A percentile compares a stretch with the other conserved stretches of the same genome.
These are phyloP conservation scores for Marchantia paleacea DNA, from an alignment of 225 moss, liverwort and hornwort genomes.

Conservation along the genomic window DNA sequence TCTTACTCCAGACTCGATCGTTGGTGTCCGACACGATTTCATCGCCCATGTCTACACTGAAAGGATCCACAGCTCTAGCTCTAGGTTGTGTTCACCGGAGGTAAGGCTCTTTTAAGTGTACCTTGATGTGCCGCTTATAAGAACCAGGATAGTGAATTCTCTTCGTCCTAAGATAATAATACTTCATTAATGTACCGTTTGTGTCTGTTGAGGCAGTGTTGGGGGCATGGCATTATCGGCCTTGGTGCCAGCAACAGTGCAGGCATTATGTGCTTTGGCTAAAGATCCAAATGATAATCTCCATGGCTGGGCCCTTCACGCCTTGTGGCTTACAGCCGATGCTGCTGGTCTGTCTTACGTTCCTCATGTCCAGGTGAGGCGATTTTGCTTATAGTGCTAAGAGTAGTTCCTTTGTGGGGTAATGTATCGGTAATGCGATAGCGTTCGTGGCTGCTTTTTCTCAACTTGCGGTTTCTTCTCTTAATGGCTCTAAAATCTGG, in stretches of 20 bases:
- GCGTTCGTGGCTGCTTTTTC: background rate
- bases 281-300: conserved; percentile 79
- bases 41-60: conserved; percentile 49
- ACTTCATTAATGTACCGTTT: background rate
- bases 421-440: background rate
- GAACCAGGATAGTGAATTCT: background rate
- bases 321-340: conserved; percentile 95
- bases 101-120: conserved; percentile 18
- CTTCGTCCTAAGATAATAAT: background rate
- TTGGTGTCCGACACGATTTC: conserved; percentile 55
- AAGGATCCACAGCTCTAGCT: conserved; percentile 81
- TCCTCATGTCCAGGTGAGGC: conserved; percentile 80
- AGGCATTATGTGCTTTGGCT: conserved; percentile 75
- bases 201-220: conserved; percentile 51
- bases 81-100: conserved; percentile 94
- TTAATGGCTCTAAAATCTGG: background rate
- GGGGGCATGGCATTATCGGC: conserved; percentile 97
- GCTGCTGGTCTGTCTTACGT: conserved; percentile 96
- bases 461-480: background rate
- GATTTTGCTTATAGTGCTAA: background rate
- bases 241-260: conserved; percentile 93
- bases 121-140: background rate
- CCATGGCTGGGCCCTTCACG: conserved; percentile 91
- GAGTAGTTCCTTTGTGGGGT: background rate
- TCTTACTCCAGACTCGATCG: conserved; percentile 55